Evolutionary conservation across 495 filamentous ascomycete genomes (phyloP).

Genomic region (Talaromyces nanjingensis): DNA sequence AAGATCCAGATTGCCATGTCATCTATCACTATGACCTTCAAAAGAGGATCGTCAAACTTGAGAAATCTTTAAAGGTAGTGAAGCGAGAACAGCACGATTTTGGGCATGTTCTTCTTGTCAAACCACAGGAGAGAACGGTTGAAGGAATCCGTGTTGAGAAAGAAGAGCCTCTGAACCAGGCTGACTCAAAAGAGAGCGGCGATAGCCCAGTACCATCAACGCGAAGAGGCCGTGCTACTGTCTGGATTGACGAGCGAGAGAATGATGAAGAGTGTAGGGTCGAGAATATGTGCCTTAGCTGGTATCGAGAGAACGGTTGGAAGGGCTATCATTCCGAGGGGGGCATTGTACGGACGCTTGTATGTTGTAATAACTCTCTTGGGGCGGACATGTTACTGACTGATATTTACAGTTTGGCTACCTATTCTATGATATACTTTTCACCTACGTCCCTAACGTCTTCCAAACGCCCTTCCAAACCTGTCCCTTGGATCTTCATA

Average conservation of each 20-base stretch:
- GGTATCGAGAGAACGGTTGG: conserved; percentile 79
- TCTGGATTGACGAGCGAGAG: conserved; percentile 75
- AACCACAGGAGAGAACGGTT: conserved; percentile 67
- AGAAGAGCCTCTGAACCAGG: conserved; percentile 27
- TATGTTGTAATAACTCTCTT: conserved; percentile 15
- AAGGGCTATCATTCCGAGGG: conserved; percentile 93
- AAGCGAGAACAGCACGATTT: conserved; percentile 91
- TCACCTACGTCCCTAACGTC: conserved; percentile 90
- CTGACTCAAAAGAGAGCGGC: conserved; percentile 17
- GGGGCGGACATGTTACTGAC: neutral
- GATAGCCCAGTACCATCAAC: conserved; percentile 16
- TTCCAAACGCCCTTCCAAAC: conserved; percentile 95
- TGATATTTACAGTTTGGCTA: conserved; percentile 55
- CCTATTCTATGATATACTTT: conserved; percentile 89
- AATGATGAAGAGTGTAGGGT: conserved; percentile 67
- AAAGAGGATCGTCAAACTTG: conserved; percentile 84
- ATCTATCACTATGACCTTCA: conserved; percentile 93
- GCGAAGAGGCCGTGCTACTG: conserved; percentile 63
- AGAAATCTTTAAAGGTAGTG: conserved; percentile 74
- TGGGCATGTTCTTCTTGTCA: conserved; percentile 66
- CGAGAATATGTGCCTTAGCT: conserved; percentile 86
- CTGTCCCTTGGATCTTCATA: conserved; percentile 86
- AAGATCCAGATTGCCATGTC: conserved; percentile 81
- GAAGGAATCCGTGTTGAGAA: conserved; percentile 69
- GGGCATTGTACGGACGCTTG: conserved; percentile 78